These are phyloP conservation scores for Acidiella bohemica DNA, from an alignment of 495 filamentous ascomycete species.

Conservation along the genomic window DNA sequence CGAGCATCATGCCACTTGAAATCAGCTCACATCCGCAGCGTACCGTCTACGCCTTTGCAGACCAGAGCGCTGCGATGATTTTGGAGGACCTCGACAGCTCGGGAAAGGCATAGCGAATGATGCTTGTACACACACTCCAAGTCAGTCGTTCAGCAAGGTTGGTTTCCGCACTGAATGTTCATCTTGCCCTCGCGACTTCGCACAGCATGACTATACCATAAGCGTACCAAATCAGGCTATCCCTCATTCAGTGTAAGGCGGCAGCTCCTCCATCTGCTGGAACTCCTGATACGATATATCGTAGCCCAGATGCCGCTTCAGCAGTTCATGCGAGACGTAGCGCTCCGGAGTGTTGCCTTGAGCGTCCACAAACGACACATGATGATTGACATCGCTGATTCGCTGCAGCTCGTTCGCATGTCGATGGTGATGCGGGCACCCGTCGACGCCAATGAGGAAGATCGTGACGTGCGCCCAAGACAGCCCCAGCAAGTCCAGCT, in stretches of 20 bases:
- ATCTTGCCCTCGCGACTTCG: background rate
- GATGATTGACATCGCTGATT: slow-evolving; percentile 36
- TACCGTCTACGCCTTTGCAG: slow-evolving; percentile 47
- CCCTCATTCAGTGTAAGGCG: slow-evolving; percentile 10
- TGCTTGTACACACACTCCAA: no score
- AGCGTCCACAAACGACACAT: slow-evolving; percentile 38
- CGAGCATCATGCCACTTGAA: slow-evolving; percentile 44
- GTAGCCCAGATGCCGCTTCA: slow-evolving; percentile 37
- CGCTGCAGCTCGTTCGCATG: slow-evolving; percentile 36
- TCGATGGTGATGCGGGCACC: slow-evolving; percentile 37
- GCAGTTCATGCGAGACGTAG: slow-evolving; percentile 35
- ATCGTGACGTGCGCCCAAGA: slow-evolving; percentile 38
- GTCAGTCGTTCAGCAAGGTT: no score
- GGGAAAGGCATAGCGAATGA: no score
- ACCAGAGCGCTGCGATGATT: slow-evolving; percentile 30
- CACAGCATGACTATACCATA: background rate
- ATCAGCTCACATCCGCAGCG: slow-evolving; percentile 37
- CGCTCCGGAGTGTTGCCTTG: slow-evolving; percentile 37
- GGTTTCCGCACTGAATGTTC: no score
- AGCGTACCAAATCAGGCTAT: background rate
- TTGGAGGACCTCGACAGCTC: slow-evolving; percentile 7
- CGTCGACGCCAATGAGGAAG: slow-evolving; percentile 38
- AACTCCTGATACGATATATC: slow-evolving; percentile 35
- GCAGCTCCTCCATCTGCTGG: slow-evolving; percentile 23
- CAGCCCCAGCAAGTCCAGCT: slow-evolving; percentile 34